A percentile compares a stretch with the other conserved stretches of the same genome.
These are phyloP conservation scores for Lavandula angustifolia DNA, from an alignment of 257 asterid genomes.

Conservation along the genomic window DNA sequence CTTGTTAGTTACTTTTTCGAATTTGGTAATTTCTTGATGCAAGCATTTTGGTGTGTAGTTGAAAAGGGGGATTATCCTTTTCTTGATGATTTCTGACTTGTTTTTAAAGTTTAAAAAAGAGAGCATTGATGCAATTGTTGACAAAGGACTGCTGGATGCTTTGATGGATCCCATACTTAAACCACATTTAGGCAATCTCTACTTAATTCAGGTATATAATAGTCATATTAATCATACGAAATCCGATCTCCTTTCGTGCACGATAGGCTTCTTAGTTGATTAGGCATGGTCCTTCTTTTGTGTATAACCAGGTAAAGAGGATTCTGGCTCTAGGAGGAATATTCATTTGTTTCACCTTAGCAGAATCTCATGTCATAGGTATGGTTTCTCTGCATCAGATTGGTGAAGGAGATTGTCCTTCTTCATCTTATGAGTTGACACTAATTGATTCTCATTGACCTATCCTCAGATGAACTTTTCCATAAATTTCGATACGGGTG, in stretches of 20 bases:
- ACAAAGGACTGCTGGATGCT: constrained; percentile 99
- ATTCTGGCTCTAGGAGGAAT: constrained; percentile 72
- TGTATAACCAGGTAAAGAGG: constrained; percentile 71
- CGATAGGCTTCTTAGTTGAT: constrained; percentile 21
- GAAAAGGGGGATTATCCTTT: constrained; percentile 2
- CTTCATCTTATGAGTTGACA: background rate
- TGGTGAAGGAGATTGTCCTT: background rate
- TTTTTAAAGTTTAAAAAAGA: constrained; percentile 58
- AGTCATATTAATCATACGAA: background rate
- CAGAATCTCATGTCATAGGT: constrained; percentile 91
- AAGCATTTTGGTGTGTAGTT: too few species aligned
- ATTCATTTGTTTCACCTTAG: constrained; percentile 87
- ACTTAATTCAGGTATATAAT: constrained; percentile 73
- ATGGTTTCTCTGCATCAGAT: constrained; percentile 31
- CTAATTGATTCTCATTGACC: background rate
- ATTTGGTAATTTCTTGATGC: too few species aligned
- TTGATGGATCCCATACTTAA: constrained; percentile 94
- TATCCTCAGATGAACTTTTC: constrained; percentile 62
- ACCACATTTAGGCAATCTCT: constrained; percentile 63
- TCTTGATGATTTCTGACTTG: constrained; percentile 28
- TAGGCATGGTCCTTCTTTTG: constrained; percentile 9
- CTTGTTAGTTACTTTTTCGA: too few species aligned
- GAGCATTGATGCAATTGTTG: constrained; percentile 69
- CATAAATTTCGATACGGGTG: constrained; percentile 89
- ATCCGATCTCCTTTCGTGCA: constrained; percentile 5